phyloP scores from a whole-genome alignment of 805 yeast genomes.

The Helenozyma rhizophorensis region DNA sequence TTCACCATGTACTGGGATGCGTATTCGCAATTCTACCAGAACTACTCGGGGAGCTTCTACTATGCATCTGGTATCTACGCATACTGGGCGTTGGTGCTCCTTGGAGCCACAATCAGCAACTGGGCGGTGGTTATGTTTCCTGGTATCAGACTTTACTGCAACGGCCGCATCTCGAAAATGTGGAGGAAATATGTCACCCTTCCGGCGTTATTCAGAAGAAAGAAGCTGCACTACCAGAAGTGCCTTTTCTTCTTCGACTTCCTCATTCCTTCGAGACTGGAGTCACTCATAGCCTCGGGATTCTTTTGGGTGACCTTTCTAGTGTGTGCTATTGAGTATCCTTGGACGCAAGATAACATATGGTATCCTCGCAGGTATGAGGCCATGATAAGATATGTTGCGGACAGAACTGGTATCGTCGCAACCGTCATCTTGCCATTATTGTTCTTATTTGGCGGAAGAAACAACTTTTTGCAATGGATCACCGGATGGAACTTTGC shows the following conservation, averaged over 20 bases:
- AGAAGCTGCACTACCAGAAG: constrained; percentile 24
- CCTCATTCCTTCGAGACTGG: constrained; percentile 21
- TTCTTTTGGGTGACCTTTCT: constrained; percentile 14
- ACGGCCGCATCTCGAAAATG: constrained; percentile 26
- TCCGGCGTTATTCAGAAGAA: constrained; percentile 33
- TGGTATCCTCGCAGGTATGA: constrained; percentile 20
- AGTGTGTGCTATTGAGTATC: constrained; percentile 15
- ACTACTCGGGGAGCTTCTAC: constrained; percentile 11
- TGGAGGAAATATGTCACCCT: constrained; percentile 33
- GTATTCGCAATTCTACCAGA: constrained; percentile 4
- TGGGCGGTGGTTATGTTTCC: constrained; percentile 15
- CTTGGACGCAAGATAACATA: constrained; percentile 29
- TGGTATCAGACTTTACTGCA: constrained; percentile 5
- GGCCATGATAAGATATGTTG: constrained; percentile 9
- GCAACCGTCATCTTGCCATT: constrained; percentile 15
- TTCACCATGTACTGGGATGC: constrained; percentile 3
- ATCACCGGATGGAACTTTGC: constrained; percentile 17
- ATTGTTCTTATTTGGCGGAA: constrained; percentile 15
- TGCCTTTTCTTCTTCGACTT: constrained; percentile 21
- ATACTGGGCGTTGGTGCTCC: constrained; percentile 12
- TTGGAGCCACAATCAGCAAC: constrained; percentile 10
- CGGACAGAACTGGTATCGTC: constrained; percentile 15
- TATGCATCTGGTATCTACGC: constrained; percentile 8
- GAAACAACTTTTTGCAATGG: constrained; percentile 18
- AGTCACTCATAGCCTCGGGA: constrained; percentile 20